Conservation (phyloP, 2,329 filamentous ascomycete species). For the Diplodia scrobiculata region DNA sequence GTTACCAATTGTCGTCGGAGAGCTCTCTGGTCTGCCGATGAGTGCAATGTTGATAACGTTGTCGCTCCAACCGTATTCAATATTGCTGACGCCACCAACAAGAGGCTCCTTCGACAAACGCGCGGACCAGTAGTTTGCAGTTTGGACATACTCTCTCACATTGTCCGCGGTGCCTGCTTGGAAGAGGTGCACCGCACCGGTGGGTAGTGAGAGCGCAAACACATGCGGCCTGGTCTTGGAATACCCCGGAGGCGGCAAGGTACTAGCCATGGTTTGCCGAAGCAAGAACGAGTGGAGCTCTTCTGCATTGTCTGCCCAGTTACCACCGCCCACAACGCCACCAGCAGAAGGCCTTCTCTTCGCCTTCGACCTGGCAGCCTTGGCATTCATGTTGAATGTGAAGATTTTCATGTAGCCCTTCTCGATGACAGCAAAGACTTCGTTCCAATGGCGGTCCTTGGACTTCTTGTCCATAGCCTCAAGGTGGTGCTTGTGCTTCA, state of each 20-base stretch:
- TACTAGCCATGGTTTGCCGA: constrained; percentile 86
- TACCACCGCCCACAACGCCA: constrained; percentile 84
- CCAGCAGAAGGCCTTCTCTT: constrained; percentile 59
- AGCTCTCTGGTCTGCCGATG: constrained; percentile 47
- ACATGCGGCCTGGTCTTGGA: constrained; percentile 88
- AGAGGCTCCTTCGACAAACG: constrained; percentile 90
- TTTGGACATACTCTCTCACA: constrained; percentile 88
- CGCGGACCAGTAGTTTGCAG: constrained; percentile 97
- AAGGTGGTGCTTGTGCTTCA: constrained; percentile 95
- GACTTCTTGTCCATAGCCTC: constrained; percentile 88
- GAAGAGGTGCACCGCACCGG: constrained; percentile 95
- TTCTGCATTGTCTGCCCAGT: constrained; percentile 97
- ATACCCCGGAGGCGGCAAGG: constrained; percentile 87
- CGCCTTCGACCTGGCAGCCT: constrained; percentile 70
- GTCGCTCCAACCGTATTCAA: constrained; percentile 97
- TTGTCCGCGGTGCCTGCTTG: constrained; percentile 95
- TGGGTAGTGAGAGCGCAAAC: constrained; percentile 89
- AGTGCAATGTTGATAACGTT: constrained; percentile 65
- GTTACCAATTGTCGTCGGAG: constrained; percentile 35
- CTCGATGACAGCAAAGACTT: constrained; percentile 94
- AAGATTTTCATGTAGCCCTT: constrained; percentile 94
- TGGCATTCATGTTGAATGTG: constrained; percentile 78
- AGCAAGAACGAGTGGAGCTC: constrained; percentile 84
- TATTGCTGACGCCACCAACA: constrained; percentile 89
- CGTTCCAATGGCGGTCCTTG: constrained; percentile 90